A percentile compares a stretch with the other conserved stretches of the same genome.
phyloP scores from a whole-genome alignment of 257 asterid species.

The Plantago ovata region DNA sequence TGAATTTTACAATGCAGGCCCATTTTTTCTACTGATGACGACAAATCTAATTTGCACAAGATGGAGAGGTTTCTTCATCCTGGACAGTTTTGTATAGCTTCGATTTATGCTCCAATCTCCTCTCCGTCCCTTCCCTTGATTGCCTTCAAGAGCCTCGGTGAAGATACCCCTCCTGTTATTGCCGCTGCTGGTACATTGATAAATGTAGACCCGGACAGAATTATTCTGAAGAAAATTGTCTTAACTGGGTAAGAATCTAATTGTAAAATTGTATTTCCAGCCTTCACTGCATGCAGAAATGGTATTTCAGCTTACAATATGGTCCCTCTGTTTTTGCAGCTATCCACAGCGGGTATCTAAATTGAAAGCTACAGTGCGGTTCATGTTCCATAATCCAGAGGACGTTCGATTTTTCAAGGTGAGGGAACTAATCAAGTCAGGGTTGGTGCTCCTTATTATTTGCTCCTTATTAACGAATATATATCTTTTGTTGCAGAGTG shows the following conservation, averaged over 20 bases:
- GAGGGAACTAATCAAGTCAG: constrained; percentile 1
- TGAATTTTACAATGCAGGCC: constrained; percentile 57
- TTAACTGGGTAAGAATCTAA: constrained; percentile 68
- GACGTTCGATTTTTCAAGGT: constrained; percentile 99
- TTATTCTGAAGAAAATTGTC: constrained; percentile 80
- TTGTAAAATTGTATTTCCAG: background rate
- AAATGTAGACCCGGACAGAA: constrained; percentile 79
- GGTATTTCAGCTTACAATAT: constrained; percentile 9
- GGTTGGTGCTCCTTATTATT: constrained; percentile 1
- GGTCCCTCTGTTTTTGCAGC: constrained; percentile 42
- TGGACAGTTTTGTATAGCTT: constrained; percentile 80
- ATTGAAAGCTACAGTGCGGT: constrained; percentile 82
- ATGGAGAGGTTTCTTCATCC: constrained; percentile 99
- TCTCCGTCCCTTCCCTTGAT: constrained; percentile 73
- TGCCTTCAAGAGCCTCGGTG: constrained; percentile 68
- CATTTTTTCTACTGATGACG: constrained; percentile 67
- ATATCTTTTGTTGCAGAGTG: constrained; percentile 70
- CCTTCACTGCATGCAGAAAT: too few relatives aligned
- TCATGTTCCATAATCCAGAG: constrained; percentile 94
- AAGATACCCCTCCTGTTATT: constrained; percentile 46
- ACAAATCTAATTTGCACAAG: constrained; percentile 76
- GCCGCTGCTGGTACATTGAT: constrained; percentile 87
- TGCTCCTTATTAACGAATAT: constrained; percentile 12
- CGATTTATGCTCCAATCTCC: constrained; percentile 80
- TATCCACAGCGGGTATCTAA: constrained; percentile 97